phyloP scores from a whole-genome alignment of 2,329 filamentous ascomycete genomes.

The Thelonectria rubi region DNA sequence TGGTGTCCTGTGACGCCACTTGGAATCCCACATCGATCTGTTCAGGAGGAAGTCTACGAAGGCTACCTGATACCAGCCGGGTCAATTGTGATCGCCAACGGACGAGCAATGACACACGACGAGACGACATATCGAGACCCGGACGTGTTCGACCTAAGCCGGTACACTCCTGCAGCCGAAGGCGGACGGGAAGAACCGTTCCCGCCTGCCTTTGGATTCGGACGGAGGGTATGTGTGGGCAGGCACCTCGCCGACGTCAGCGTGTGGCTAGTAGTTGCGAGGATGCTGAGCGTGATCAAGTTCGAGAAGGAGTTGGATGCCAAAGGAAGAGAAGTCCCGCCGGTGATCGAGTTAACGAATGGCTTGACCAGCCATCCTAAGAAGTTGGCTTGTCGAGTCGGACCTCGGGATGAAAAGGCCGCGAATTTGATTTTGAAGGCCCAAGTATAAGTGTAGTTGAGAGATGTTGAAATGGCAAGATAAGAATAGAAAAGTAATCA shows the following conservation, averaged over 20 bases:
- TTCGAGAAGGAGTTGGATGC: conserved; percentile 46
- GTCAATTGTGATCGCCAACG: conserved; percentile 54
- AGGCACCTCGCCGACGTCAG: conserved; percentile 58
- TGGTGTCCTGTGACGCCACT: conserved; percentile 57
- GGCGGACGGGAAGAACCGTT: conserved; percentile 56
- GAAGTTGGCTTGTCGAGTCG: conserved; percentile 38
- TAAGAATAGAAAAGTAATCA: too few species aligned
- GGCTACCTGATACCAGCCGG: conserved; percentile 67
- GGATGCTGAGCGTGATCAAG: conserved; percentile 51
- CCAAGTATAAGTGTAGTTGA: not conserved
- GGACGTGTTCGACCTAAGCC: conserved; percentile 56
- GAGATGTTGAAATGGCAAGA: not conserved
- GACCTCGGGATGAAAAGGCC: conserved; percentile 35
- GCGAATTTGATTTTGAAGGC: conserved; percentile 20
- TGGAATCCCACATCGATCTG: conserved; percentile 63
- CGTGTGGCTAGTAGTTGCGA: conserved; percentile 53
- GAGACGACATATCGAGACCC: conserved; percentile 52
- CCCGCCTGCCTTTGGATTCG: conserved; percentile 62
- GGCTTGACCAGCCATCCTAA: conserved; percentile 42
- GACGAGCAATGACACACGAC: conserved; percentile 56
- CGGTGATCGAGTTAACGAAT: conserved; percentile 39
- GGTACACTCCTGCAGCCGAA: conserved; percentile 49
- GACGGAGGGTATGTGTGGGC: conserved; percentile 60
- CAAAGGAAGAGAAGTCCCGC: conserved; percentile 48
- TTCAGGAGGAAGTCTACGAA: conserved; percentile 64